Conservation (phyloP, 164 flowering plant genomes). For the Kingdonia uniflora region DNA sequence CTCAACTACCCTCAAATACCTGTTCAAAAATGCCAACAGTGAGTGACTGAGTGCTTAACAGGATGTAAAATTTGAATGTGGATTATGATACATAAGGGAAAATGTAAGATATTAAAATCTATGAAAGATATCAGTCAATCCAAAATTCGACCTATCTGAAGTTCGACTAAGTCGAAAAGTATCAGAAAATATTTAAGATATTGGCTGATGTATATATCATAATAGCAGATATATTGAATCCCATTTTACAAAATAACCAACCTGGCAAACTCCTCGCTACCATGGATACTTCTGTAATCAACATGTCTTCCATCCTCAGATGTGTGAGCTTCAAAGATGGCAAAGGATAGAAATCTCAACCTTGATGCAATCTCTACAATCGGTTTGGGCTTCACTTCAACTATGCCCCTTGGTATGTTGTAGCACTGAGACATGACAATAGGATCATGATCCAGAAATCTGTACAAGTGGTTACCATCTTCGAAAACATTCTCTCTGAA, state of each 20-base stretch:
- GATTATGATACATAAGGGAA: too few relatives aligned
- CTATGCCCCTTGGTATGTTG: conserved; percentile 62
- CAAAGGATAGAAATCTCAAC: conserved; percentile 53
- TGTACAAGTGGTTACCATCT: conserved; percentile 75
- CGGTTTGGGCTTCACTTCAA: conserved; percentile 60
- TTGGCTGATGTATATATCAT: too few relatives aligned
- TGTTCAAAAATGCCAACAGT: conserved; percentile 15
- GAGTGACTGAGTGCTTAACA: too few relatives aligned
- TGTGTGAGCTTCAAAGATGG: conserved; percentile 68
- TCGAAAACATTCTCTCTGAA: conserved; percentile 68
- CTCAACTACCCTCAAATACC: conserved; percentile 70
- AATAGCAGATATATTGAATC: background rate
- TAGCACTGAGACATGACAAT: conserved; percentile 56
- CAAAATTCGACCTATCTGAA: too few relatives aligned
- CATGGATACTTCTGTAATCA: conserved; percentile 70
- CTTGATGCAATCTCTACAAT: conserved; percentile 58
- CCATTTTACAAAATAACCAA: conserved; percentile 17
- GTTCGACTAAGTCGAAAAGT: too few relatives aligned
- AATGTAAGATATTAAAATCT: too few relatives aligned
- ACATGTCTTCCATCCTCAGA: conserved; percentile 76
- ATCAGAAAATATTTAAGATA: too few relatives aligned
- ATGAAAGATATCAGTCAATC: too few relatives aligned
- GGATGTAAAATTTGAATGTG: too few relatives aligned
- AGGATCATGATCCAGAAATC: conserved; percentile 84
- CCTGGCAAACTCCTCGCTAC: conserved; percentile 93